Evolutionary conservation across 1,139 yeast genomes (phyloP), one percentile per base, ranked within the genome.

Genomic region (Magnusiomyces suaveolens): DNA sequence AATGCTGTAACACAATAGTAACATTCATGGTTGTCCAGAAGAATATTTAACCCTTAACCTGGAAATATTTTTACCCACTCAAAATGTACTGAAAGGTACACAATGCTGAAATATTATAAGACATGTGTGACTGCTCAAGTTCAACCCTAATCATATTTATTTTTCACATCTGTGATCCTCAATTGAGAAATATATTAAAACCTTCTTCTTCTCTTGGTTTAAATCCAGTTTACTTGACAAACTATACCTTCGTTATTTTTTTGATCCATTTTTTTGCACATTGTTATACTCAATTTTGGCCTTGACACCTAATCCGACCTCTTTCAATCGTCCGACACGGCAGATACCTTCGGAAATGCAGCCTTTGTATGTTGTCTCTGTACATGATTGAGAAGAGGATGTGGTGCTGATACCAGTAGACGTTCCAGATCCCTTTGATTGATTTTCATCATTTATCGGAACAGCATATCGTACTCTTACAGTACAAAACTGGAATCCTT

Each of bases 391-490:
- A 8, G n/a, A 39, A 8, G 43, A 39, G 43, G 8, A 39, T 6
- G 21, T 18, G 21, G 8, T 39, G 21, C 43, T 18, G 24, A n/a
- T 18, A 20, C 18, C 10, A 10, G 26, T 20, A 21, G 46, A 43
- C 21, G 46, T 43, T 18, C 24, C 12, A 3, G n/a, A 23, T 12
- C 23, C 23, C 16, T 18, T 25, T 16, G 12, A 16, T 3, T 23
- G 21, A 6, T 23, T 18, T 3, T 29, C 49, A n/a, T 18, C 25
- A 18, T 18, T 6, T 2, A 46, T 10, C n/a, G 49, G 49, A 10
- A 20, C 24, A 32, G 39, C 65, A 24, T 66, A 53, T 21, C 66
- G 60, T 36, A 68, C 54, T 3, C 67, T 56, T 3, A 61, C 65
- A 24, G 59, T 50, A 58, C 65, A 58, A 12, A 62, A 57, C 10